Percentiles rank a stretch among this genome's conserved stretches.
phyloP scores from a whole-genome alignment of 78 protist genomes.

The Paratrimastix pyriformis region DNA sequence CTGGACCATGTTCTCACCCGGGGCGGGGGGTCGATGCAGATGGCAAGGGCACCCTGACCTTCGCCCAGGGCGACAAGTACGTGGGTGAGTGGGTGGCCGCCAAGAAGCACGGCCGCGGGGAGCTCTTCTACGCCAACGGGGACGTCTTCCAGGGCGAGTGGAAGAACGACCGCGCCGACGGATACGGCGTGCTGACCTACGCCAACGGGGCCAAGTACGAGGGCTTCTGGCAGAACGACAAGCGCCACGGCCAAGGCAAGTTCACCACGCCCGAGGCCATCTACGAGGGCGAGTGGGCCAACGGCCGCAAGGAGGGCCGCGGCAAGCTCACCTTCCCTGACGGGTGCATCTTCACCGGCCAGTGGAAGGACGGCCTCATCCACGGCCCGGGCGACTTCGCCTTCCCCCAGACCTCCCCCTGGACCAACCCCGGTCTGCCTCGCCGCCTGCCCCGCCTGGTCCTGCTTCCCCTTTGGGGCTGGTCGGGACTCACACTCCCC shows the following conservation, averaged over 20 bases:
- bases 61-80: constrained; percentile 38
- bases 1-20: not conserved
- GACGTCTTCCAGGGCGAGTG: constrained; percentile 44
- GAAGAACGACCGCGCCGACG: not conserved
- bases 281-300: constrained; percentile 46
- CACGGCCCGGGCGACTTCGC: not conserved
- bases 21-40: not conserved
- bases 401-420: not conserved
- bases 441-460: no score
- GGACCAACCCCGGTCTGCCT: constrained; percentile 11
- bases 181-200: constrained; percentile 28
- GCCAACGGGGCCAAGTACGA: constrained; percentile 32
- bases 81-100: constrained; percentile 41
- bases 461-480: no score
- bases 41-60: constrained; percentile 37
- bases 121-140: constrained; percentile 20
- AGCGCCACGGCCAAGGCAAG: constrained; percentile 34
- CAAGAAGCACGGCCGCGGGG: constrained; percentile 48
- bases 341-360: not conserved
- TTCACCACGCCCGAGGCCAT: constrained; percentile 26
- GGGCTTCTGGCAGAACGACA: not conserved
- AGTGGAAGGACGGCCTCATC: constrained; percentile 12
- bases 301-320: constrained; percentile 26
- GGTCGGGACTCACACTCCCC: no score
- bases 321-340: not conserved